Evolutionary conservation across 2,329 filamentous ascomycete species (phyloP), one percentile per base, ranked within the genome.

Genomic region (Xylariaceae sp.): DNA sequence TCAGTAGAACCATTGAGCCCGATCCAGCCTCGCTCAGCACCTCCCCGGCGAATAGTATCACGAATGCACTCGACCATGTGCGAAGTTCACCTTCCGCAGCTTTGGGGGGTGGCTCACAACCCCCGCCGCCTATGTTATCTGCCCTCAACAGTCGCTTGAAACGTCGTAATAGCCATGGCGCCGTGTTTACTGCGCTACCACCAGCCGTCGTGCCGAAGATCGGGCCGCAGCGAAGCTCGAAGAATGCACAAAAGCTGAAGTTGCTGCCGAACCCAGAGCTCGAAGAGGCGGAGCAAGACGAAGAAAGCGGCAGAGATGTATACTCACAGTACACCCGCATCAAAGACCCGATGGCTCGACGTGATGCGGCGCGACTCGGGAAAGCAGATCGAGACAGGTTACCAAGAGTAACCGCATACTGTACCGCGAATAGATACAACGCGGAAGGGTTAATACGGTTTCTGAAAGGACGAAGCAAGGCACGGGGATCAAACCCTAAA

Each of bases 251-350:
- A 70, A 98, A 98, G 69, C 76, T 98, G 47, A 98, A 98, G 69
- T 77, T 98, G n/a, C 72, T 98, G 13, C 93, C 93, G 1, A 93
- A 93, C 59, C 89, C 90, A 0, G 87, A 94, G 44, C 76, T 88
- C 34, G 87, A 79, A 19, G 87, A 90, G 33, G 81, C 74, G 15
- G 47, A 40, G 53, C 73, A 50, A 6, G 90, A 97, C 48, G 91
- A 95, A 57, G 91, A 96, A 65, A 93, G 88, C 57, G 89, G 90
- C 9, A 76, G 90, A 50, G 93, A 98, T 62, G 93, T 98, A 24
- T 98, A 98, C 68, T 91, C 90, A 19, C 93, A 98, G 64, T 97
- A 96, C 63, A 95, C 91, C 8, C 79, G 93, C 34, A 98, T 98
- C 67, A 97, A 97, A 64, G 93, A 98, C 59, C 90, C 91, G 1